These are phyloP conservation scores for Pythium dissotocum DNA, from an alignment of 352 stramenopile genomes.

Conservation along the genomic window DNA sequence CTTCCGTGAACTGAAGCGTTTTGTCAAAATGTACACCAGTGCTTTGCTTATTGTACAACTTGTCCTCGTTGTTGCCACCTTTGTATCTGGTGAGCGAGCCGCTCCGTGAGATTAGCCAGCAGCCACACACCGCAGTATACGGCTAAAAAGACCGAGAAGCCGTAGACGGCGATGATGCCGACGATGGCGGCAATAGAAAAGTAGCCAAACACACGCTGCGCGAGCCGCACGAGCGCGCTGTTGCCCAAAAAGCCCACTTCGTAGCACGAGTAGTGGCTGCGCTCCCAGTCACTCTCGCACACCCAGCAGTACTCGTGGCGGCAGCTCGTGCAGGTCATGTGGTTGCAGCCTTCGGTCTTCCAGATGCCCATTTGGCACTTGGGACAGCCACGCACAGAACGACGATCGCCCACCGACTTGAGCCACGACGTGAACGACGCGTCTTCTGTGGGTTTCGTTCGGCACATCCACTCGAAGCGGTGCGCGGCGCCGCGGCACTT, in stretches of 20 bases:
- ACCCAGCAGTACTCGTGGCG: conserved; percentile 74
- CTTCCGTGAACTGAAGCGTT: too few relatives aligned
- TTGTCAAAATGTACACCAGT: too few relatives aligned
- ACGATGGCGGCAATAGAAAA: conserved; percentile 50
- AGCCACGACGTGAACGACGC: conserved; percentile 62
- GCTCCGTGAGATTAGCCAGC: background rate
- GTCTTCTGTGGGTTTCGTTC: conserved; percentile 35
- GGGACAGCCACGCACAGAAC: conserved; percentile 57
- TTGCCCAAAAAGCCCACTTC: conserved; percentile 50
- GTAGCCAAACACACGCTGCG: conserved; percentile 52
- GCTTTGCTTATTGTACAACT: background rate
- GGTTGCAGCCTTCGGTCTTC: conserved; percentile 76
- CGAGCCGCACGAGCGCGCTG: conserved; percentile 34
- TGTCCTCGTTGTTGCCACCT: background rate
- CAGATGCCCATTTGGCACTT: conserved; percentile 72
- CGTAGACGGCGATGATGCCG: conserved; percentile 51
- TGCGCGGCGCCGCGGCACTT: conserved; percentile 54
- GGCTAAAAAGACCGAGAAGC: conserved; percentile 55
- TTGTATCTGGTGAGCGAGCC: background rate
- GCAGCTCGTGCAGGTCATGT: conserved; percentile 74
- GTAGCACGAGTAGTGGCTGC: conserved; percentile 72
- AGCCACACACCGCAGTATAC: conserved; percentile 34
- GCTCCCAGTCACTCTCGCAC: conserved; percentile 54
- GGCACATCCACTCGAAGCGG: conserved; percentile 56
- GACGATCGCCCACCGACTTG: conserved; percentile 50